A percentile compares a stretch with the other conserved stretches of the same genome.
These are phyloP conservation scores for Knoxia roxburghii DNA, from an alignment of 257 asterid genomes.

Conservation along the genomic window DNA sequence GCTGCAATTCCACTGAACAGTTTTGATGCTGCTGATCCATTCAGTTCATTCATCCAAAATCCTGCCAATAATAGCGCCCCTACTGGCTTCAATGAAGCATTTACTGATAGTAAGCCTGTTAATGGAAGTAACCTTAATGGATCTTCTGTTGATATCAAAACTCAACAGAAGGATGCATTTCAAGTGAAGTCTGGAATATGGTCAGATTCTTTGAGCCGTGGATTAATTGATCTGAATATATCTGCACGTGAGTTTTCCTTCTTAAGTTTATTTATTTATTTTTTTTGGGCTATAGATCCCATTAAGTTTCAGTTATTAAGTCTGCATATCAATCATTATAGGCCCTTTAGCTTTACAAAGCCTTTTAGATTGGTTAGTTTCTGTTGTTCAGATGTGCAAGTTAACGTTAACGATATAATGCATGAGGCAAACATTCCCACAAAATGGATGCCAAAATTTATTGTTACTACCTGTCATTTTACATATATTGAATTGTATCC, in stretches of 20 bases:
- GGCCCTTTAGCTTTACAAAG: neutral
- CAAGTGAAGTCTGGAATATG: slow-evolving; percentile 94
- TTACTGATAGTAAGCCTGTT: slow-evolving; percentile 24
- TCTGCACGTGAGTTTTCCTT: slow-evolving; percentile 69
- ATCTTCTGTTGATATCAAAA: slow-evolving; percentile 27
- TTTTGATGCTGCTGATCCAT: slow-evolving; percentile 64
- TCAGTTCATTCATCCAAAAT: slow-evolving; percentile 47
- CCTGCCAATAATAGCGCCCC: slow-evolving; percentile 30
- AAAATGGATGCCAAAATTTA: neutral
- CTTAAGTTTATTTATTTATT: neutral
- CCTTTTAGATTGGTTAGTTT: neutral
- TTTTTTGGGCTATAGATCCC: neutral
- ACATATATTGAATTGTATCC: neutral
- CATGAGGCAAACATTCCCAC: neutral
- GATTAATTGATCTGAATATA: slow-evolving; percentile 79
- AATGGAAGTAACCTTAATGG: slow-evolving; percentile 31
- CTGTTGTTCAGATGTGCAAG: neutral
- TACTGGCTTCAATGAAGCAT: slow-evolving; percentile 25
- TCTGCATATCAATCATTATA: neutral
- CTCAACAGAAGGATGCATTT: slow-evolving; percentile 49
- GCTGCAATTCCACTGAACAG: slow-evolving; percentile 69
- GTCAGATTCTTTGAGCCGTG: slow-evolving; percentile 98
- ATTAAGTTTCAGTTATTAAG: neutral
- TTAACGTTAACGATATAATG: neutral
- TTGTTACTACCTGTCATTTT: neutral